Percentiles rank a stretch among this genome's conserved stretches.
Evolutionary conservation across 495 filamentous ascomycete species (phyloP).

Genomic region (Aspergillus taichungensis): DNA sequence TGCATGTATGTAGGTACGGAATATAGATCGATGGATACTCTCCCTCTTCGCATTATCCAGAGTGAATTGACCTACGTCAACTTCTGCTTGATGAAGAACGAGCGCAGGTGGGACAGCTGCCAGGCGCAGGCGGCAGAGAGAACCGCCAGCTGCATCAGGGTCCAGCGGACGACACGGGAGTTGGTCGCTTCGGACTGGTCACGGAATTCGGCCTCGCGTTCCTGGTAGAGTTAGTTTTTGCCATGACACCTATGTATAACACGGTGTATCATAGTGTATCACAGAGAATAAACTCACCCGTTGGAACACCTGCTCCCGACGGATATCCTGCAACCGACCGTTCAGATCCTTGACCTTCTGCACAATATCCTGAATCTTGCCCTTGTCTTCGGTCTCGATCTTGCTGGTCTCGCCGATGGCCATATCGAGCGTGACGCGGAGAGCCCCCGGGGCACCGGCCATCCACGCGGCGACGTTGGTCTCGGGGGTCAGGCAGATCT

Average conservation of each 20-base stretch:
- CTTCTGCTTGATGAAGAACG: constrained; percentile 99
- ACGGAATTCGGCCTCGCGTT: constrained; percentile 95
- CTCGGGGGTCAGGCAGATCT: constrained; percentile 83
- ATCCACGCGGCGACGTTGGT: constrained; percentile 62
- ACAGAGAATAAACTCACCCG: constrained; percentile 51
- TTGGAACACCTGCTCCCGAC: constrained; percentile 92
- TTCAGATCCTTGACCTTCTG: constrained; percentile 87
- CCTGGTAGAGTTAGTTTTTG: constrained; percentile 38
- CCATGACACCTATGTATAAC: too few relatives aligned
- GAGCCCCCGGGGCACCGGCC: constrained; percentile 56
- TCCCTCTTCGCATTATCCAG: too few relatives aligned
- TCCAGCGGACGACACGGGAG: constrained; percentile 87
- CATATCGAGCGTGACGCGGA: constrained; percentile 80
- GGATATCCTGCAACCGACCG: constrained; percentile 76
- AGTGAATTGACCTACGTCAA: constrained; percentile 46
- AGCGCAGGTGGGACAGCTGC: constrained; percentile 89
- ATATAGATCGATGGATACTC: too few relatives aligned
- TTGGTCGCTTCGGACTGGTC: constrained; percentile 95
- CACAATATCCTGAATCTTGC: constrained; percentile 85
- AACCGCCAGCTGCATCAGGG: constrained; percentile 80
- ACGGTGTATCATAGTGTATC: too few relatives aligned
- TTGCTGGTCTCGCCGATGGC: constrained; percentile 92
- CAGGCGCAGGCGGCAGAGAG: constrained; percentile 88
- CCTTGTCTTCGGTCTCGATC: constrained; percentile 90
- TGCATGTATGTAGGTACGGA: too few relatives aligned